phyloP scores from a whole-genome alignment of 2,329 filamentous ascomycete species.

The Colletotrichum camelliae region DNA sequence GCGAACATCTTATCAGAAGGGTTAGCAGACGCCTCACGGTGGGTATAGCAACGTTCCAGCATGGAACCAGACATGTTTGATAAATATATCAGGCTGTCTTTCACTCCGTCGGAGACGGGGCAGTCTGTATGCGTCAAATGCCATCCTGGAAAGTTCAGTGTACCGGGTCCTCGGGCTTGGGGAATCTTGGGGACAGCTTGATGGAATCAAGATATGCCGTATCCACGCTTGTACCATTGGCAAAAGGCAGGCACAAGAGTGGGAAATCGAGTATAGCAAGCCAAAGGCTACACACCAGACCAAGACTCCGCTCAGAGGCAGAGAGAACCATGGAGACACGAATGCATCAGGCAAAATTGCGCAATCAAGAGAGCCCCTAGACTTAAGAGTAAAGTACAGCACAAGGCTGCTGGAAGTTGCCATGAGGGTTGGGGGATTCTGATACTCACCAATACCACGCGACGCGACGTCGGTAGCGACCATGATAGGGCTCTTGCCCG shows the following conservation, averaged over 20 bases:
- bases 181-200: slow-evolving; percentile 71
- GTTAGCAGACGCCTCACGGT: slow-evolving; percentile 75
- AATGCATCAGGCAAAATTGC: slow-evolving; percentile 91
- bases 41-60: slow-evolving; percentile 69
- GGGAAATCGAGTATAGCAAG: slow-evolving; percentile 78
- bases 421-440: slow-evolving; percentile 45
- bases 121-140: slow-evolving; percentile 66
- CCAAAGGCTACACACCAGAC: slow-evolving; percentile 71
- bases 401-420: slow-evolving; percentile 66
- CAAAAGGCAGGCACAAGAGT: slow-evolving; percentile 69
- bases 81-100: slow-evolving; percentile 58
- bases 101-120: slow-evolving; percentile 62
- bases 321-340: slow-evolving; percentile 81
- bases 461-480: slow-evolving; percentile 99
- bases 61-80: slow-evolving; percentile 50
- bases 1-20: slow-evolving; percentile 88
- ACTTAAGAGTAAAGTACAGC: slow-evolving; percentile 91
- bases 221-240: slow-evolving; percentile 76
- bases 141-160: slow-evolving; percentile 58
- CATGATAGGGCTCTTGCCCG: slow-evolving; percentile 99
- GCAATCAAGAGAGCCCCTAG: slow-evolving; percentile 86
- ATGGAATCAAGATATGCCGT: slow-evolving; percentile 79
- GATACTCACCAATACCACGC: slow-evolving; percentile 99
- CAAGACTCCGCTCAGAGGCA: slow-evolving; percentile 80
- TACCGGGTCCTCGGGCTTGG: slow-evolving; percentile 62